Percentiles rank a stretch among this genome's conserved stretches.
Evolutionary conservation across 345 rosid species (phyloP).

Genomic region (Raphanus raphanistrum): DNA sequence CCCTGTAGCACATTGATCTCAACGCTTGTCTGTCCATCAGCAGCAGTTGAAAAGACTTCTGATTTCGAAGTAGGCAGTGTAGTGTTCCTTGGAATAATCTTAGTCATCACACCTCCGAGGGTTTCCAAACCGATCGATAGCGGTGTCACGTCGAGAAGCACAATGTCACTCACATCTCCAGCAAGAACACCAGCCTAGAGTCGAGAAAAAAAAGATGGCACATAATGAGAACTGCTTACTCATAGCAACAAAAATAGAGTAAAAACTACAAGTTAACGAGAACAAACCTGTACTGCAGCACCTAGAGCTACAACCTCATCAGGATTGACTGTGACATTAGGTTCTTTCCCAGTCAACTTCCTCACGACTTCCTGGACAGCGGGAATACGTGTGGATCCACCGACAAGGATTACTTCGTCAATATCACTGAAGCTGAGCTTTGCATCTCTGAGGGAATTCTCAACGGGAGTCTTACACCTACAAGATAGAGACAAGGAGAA

Average conservation of each 20-base stretch:
- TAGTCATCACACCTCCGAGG: slow-evolving; percentile 98
- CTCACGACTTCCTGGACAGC: slow-evolving; percentile 93
- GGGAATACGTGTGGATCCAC: slow-evolving; percentile 97
- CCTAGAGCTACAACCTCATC: slow-evolving; percentile 99
- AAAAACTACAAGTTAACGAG: background rate
- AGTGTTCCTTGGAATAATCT: slow-evolving; percentile 89
- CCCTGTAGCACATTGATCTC: slow-evolving; percentile 97
- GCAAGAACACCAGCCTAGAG: slow-evolving; percentile 91
- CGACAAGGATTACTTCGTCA: slow-evolving; percentile 96
- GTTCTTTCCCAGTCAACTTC: slow-evolving; percentile 89
- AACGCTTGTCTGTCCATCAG: slow-evolving; percentile 97
- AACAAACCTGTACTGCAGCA: slow-evolving; percentile 93
- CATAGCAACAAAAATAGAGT: background rate
- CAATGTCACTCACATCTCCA: slow-evolving; percentile 97
- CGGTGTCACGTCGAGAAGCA: slow-evolving; percentile 83
- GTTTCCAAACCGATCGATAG: slow-evolving; percentile 92
- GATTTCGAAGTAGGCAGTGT: slow-evolving; percentile 96
- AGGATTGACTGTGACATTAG: slow-evolving; percentile 94
- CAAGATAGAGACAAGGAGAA: background rate
- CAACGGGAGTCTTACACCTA: slow-evolving; percentile 88
- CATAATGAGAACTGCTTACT: background rate
- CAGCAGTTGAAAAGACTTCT: slow-evolving; percentile 98
- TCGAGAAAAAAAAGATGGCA: background rate
- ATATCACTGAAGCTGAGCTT: slow-evolving; percentile 77
- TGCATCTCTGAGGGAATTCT: slow-evolving; percentile 83